phyloP scores from a whole-genome alignment of 106 monocot genomes.

The Dendrobium nobile region DNA sequence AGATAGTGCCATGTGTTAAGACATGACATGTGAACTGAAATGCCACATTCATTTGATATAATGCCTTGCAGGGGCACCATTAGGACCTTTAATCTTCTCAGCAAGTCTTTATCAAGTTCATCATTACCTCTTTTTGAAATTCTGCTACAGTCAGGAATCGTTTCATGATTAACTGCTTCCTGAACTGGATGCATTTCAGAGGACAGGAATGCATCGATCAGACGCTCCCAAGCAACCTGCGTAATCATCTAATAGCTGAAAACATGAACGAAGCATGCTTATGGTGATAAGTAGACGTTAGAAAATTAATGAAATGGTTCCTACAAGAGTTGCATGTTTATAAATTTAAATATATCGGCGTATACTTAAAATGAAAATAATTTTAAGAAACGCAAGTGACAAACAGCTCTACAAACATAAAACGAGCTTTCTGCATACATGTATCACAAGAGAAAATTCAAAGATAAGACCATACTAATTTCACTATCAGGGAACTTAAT shows the following conservation, averaged over 20 bases:
- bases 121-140: slow-evolving; percentile 2
- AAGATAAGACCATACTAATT: neutral
- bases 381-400: neutral
- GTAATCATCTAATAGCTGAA: neutral
- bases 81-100: slow-evolving; percentile 43
- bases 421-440: neutral
- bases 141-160: neutral
- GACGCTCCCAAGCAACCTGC: slow-evolving; percentile 53
- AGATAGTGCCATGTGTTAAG: slow-evolving; percentile 50
- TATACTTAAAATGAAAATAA: neutral
- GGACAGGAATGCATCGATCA: slow-evolving; percentile 42
- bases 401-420: neutral
- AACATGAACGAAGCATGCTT: neutral
- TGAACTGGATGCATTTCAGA: neutral
- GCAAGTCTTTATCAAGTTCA: slow-evolving; percentile 5
- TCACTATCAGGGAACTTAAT: neutral
- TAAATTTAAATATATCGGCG: neutral
- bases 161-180: neutral
- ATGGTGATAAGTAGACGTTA: neutral
- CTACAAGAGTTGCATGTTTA: too few species aligned
- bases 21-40: slow-evolving; percentile 30
- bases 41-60: slow-evolving; percentile 32
- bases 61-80: slow-evolving; percentile 39
- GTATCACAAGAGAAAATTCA: neutral
- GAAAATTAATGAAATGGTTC: neutral